Evolutionary conservation across 805 yeast species (phyloP).

Genomic region (Spathaspora gorwiae): DNA sequence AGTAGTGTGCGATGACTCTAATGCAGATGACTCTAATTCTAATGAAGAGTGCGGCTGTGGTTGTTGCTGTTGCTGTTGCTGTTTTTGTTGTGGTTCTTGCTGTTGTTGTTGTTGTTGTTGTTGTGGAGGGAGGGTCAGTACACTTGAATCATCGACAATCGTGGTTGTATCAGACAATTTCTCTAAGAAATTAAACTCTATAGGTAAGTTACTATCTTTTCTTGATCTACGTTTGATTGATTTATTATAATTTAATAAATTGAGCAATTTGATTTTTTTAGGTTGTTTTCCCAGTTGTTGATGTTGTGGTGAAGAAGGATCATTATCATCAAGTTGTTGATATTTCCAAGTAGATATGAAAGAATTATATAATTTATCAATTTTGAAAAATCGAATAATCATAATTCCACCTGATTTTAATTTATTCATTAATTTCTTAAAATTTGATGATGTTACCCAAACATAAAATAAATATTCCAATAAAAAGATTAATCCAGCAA

Average conservation of each 20-base stretch:
- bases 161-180: slow-evolving; percentile 11
- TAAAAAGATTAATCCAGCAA: slow-evolving; percentile 41
- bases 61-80: neutral
- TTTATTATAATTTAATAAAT: neutral
- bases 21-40: too few relatives aligned
- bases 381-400: slow-evolving; percentile 3
- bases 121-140: neutral
- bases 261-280: neutral
- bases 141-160: neutral
- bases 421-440: slow-evolving; percentile 18
- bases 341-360: neutral
- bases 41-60: neutral
- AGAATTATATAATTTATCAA: slow-evolving; percentile 1
- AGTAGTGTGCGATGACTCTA: neutral
- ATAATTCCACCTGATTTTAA: neutral
- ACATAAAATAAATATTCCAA: slow-evolving; percentile 38
- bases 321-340: neutral
- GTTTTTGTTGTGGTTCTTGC: neutral
- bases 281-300: neutral
- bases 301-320: neutral
- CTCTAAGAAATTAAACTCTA: slow-evolving; percentile 19
- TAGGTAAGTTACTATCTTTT: slow-evolving; percentile 53
- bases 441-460: slow-evolving; percentile 27
- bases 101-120: neutral
- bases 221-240: slow-evolving; percentile 37